Conservation (phyloP, 2,329 filamentous ascomycete species). For the Plectosphaerella cucumerina region DNA sequence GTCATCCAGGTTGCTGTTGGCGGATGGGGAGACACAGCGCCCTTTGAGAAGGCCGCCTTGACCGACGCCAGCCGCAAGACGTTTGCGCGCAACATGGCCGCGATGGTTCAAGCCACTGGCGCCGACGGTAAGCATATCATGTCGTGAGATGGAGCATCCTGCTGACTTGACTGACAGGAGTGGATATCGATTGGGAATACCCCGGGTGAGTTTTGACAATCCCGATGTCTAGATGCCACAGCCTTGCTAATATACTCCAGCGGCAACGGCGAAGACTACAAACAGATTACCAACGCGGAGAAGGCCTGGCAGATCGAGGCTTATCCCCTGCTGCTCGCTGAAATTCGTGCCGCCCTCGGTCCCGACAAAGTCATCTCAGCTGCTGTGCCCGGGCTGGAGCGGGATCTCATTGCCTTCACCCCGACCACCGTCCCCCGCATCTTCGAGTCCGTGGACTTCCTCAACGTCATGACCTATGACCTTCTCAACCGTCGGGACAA, state of each 20-base stretch:
- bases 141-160: neutral
- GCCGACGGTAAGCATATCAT: slow-evolving; percentile 54
- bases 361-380: slow-evolving; percentile 57
- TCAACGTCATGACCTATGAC: slow-evolving; percentile 69
- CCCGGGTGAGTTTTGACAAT: slow-evolving; percentile 32
- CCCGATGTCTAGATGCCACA: neutral
- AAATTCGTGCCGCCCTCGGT: slow-evolving; percentile 55
- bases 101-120: slow-evolving; percentile 56
- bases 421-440: slow-evolving; percentile 53
- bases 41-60: slow-evolving; percentile 55
- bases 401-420: slow-evolving; percentile 67
- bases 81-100: slow-evolving; percentile 61
- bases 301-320: slow-evolving; percentile 59
- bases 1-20: slow-evolving; percentile 69
- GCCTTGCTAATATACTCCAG: slow-evolving; percentile 21
- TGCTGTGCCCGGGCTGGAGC: slow-evolving; percentile 60
- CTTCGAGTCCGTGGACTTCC: slow-evolving; percentile 55
- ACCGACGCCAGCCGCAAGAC: slow-evolving; percentile 37
- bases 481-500: slow-evolving; percentile 66
- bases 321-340: slow-evolving; percentile 57
- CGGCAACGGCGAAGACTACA: slow-evolving; percentile 70
- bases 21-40: slow-evolving; percentile 67
- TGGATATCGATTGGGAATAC: slow-evolving; percentile 64
- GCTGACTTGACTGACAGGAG: slow-evolving; percentile 4
- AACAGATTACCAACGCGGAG: slow-evolving; percentile 53